These are phyloP conservation scores for Lodderomyces jiufengensis DNA, from an alignment of 1,139 yeast genomes.

Conservation along the genomic window DNA sequence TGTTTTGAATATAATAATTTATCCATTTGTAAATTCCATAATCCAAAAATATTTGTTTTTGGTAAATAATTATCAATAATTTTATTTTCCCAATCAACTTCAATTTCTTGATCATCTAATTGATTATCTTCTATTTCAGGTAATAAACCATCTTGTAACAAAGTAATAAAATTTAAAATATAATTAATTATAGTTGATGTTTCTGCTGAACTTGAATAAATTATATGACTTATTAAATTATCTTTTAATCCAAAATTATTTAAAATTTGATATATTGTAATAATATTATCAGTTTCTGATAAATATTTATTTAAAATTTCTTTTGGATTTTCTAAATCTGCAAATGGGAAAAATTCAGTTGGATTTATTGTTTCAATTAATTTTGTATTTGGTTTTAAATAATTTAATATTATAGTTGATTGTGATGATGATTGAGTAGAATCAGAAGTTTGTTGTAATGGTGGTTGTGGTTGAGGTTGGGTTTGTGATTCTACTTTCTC, in stretches of 20 bases:
- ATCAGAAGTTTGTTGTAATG: too few relatives aligned
- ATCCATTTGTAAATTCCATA: slow-evolving; percentile 28
- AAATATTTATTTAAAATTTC: too few relatives aligned
- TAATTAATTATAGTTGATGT: slow-evolving; percentile 2
- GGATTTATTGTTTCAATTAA: slow-evolving; percentile 5
- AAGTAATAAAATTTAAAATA: slow-evolving; percentile 1
- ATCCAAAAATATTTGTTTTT: slow-evolving; percentile 16
- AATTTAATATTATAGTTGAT: slow-evolving; percentile 4
- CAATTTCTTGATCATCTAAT: neutral
- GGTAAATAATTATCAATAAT: slow-evolving; percentile 2
- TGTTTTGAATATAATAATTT: slow-evolving; percentile 15
- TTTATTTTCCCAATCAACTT: neutral
- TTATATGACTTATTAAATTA: slow-evolving; percentile 25
- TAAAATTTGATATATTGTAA: slow-evolving; percentile 17
- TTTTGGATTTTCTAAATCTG: slow-evolving; percentile 1
- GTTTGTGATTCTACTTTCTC: neutral
- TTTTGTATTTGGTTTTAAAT: slow-evolving; percentile 5
- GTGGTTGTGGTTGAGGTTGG: neutral
- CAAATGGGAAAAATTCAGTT: slow-evolving; percentile 4
- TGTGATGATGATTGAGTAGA: neutral
- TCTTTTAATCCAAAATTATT: slow-evolving; percentile 24
- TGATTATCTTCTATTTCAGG: neutral
- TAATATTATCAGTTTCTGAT: slow-evolving; percentile 6
- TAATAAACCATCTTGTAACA: neutral
- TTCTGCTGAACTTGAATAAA: slow-evolving; percentile 25